phyloP scores from a whole-genome alignment of 352 stramenopile species.

The Globisporangium echinulatum region DNA sequence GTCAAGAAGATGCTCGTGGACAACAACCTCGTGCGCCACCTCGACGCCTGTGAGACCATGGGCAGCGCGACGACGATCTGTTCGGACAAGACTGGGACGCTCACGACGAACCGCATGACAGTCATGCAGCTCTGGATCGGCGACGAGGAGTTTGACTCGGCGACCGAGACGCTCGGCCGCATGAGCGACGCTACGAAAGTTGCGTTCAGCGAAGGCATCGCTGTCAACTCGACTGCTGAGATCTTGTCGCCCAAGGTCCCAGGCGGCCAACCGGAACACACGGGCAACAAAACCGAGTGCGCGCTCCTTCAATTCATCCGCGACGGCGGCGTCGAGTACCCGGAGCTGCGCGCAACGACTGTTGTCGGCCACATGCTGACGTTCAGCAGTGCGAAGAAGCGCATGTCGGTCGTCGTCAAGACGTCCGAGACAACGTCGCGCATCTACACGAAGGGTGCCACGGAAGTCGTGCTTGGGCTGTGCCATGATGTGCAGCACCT shows the following conservation, averaged over 20 bases:
- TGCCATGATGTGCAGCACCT: conserved; percentile 36
- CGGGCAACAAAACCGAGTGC: conserved; percentile 67
- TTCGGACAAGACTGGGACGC: conserved; percentile 94
- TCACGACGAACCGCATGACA: conserved; percentile 96
- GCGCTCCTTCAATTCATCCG: conserved; percentile 47
- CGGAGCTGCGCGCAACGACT: conserved; percentile 26
- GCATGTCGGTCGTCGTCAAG: conserved; percentile 59
- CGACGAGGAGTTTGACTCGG: conserved; percentile 36
- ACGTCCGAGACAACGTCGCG: conserved; percentile 32
- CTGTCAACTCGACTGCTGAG: conserved; percentile 54
- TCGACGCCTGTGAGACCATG: conserved; percentile 88
- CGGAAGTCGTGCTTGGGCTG: conserved; percentile 46
- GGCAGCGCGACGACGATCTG: conserved; percentile 91
- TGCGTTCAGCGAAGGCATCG: conserved; percentile 33
- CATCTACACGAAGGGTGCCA: conserved; percentile 59
- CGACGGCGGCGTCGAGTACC: conserved; percentile 44
- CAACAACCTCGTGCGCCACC: conserved; percentile 82
- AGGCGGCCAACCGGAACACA: conserved; percentile 46
- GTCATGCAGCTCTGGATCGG: conserved; percentile 80
- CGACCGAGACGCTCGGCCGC: conserved; percentile 15
- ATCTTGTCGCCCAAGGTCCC: conserved; percentile 40
- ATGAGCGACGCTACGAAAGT: conserved; percentile 32
- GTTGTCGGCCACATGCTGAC: conserved; percentile 54
- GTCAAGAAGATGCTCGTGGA: conserved; percentile 86
- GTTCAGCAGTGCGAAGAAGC: conserved; percentile 64